These are phyloP conservation scores for Tricladium varicosporioides DNA, from an alignment of 2,329 filamentous ascomycete species.

Conservation along the genomic window DNA sequence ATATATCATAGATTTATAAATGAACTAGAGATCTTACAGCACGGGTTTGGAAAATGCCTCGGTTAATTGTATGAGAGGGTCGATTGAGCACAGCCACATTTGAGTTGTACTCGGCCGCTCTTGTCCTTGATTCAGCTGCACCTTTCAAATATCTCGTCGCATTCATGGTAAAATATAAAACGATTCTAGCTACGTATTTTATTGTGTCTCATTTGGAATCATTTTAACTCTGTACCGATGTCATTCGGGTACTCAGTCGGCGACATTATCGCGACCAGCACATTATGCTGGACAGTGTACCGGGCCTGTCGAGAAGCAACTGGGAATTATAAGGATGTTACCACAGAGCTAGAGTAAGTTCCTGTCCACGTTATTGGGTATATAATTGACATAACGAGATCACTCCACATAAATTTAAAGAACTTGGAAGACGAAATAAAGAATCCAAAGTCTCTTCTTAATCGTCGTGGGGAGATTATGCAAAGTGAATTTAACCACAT, in stretches of 20 bases:
- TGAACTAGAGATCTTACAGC: too few species aligned
- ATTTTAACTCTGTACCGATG: not conserved
- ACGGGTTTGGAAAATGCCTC: too few species aligned
- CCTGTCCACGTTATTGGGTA: not conserved
- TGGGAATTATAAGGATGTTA: not conserved
- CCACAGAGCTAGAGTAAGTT: not conserved
- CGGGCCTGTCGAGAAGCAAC: not conserved
- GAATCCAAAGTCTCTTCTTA: conserved; percentile 13
- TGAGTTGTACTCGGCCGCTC: too few species aligned
- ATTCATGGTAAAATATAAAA: too few species aligned
- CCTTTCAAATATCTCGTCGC: too few species aligned
- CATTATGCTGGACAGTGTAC: not conserved
- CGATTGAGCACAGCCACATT: too few species aligned
- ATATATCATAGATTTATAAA: too few species aligned
- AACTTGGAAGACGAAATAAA: conserved; percentile 14
- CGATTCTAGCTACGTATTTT: too few species aligned
- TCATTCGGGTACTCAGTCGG: not conserved
- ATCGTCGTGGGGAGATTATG: conserved; percentile 6
- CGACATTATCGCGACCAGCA: not conserved
- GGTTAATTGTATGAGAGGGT: too few species aligned
- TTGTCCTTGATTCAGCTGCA: too few species aligned
- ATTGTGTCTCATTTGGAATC: not conserved
- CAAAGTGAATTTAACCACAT: conserved; percentile 7
- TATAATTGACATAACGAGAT: not conserved
- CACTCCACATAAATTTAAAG: conserved; percentile 8